Conservation (phyloP, 2,329 filamentous ascomycete species). For the Ceratocystis lukuohia region DNA sequence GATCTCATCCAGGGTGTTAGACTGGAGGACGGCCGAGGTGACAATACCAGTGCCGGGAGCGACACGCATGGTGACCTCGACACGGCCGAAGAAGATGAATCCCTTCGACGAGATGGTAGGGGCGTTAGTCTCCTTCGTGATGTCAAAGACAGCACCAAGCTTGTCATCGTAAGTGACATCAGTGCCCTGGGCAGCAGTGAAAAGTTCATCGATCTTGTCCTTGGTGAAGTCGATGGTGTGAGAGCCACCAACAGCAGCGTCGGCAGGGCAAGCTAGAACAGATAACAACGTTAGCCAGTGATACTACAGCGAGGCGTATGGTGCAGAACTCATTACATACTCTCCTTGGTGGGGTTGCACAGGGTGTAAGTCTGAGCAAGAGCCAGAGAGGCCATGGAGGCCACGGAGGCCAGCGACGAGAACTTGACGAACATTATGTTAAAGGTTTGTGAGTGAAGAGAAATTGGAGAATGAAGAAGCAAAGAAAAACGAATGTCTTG, state of each 20-base stretch:
- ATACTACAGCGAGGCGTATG: background rate
- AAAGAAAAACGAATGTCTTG: constrained; percentile 1
- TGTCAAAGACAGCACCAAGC: constrained; percentile 47
- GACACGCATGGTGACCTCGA: constrained; percentile 66
- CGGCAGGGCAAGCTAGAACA: constrained; percentile 48
- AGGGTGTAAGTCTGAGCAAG: constrained; percentile 43
- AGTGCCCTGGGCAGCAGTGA: constrained; percentile 36
- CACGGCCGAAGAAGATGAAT: constrained; percentile 93
- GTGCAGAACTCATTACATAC: constrained; percentile 25
- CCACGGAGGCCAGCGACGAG: constrained; percentile 33
- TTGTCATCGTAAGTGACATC: constrained; percentile 33
- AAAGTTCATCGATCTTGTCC: constrained; percentile 45
- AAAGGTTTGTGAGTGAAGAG: constrained; percentile 1
- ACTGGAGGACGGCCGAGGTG: constrained; percentile 80
- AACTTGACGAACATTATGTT: constrained; percentile 28
- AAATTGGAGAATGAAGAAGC: constrained; percentile 3
- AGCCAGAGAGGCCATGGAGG: constrained; percentile 38
- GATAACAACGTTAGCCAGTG: background rate
- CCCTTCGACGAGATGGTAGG: constrained; percentile 64
- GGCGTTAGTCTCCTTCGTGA: constrained; percentile 50
- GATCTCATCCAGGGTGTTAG: constrained; percentile 79
- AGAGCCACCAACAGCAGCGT: constrained; percentile 60
- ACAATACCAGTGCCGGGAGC: constrained; percentile 75
- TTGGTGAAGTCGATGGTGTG: constrained; percentile 60
- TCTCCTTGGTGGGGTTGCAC: constrained; percentile 42